phyloP scores from a whole-genome alignment of 192 early-diverging fungal species.

The Chytriomyces hyalinus region DNA sequence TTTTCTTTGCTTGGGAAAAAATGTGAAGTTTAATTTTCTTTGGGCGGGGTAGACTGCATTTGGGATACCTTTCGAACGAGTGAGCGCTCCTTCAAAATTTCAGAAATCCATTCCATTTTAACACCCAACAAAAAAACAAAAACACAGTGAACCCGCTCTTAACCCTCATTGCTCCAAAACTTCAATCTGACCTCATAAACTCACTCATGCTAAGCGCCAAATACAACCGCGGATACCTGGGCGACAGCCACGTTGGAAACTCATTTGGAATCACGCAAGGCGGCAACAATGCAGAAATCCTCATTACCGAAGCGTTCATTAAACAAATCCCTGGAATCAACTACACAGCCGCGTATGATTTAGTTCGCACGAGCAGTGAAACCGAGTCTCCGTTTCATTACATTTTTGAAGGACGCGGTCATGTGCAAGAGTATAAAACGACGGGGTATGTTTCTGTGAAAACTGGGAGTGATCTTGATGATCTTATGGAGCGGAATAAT shows the following conservation, averaged over 20 bases:
- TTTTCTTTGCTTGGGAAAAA: no score
- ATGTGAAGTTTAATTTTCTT: neutral
- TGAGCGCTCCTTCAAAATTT: neutral
- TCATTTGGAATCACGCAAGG: constrained; percentile 39
- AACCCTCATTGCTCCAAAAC: constrained; percentile 15
- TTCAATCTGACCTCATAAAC: neutral
- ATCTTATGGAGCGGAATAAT: neutral
- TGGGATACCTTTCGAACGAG: constrained; percentile 35
- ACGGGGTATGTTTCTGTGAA: constrained; percentile 38
- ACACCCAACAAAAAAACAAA: no score
- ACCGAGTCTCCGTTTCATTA: neutral
- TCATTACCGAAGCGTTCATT: constrained; percentile 36
- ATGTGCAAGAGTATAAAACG: constrained; percentile 30
- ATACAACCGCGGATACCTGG: neutral
- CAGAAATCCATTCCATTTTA: neutral
- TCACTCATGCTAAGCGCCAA: constrained; percentile 22
- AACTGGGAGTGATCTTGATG: neutral
- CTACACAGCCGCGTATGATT: constrained; percentile 33
- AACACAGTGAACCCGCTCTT: constrained; percentile 14
- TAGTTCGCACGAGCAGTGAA: constrained; percentile 30
- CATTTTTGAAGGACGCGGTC: constrained; percentile 22
- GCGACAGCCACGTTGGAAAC: constrained; percentile 2
- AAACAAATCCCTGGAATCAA: constrained; percentile 30
- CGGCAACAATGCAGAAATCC: constrained; percentile 40
- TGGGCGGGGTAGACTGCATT: neutral